Evolutionary conservation across 768 basidiomycete genomes (phyloP), one percentile per base, ranked within the genome.

Genomic region (Russula virescens): DNA sequence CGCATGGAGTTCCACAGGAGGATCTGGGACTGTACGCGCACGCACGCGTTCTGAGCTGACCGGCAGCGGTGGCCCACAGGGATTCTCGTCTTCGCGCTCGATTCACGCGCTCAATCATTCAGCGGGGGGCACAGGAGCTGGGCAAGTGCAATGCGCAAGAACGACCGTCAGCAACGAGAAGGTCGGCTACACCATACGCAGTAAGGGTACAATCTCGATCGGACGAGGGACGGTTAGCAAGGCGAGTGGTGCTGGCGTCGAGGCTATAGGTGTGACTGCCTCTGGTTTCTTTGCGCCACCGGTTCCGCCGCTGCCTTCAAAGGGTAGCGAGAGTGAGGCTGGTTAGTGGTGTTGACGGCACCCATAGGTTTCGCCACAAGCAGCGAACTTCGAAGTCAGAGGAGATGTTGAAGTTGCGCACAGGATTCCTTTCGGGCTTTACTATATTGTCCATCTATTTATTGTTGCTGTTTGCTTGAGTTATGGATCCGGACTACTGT

Each of bases 261-360:
- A 89, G 74, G 86, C 89, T 28, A 71, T 87, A 49, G 80, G 89
- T 19, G 78, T 93, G 50, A 90, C 87, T 35, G 91, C 89, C 38
- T 79, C 79, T 23, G 91, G 91, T 0, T 92, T 92, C 71, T 93
- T 93, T 72, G 76, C 79, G 14, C 77, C 65, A 42, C 62, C 59
- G 21, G 51, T 54, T 13, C 62, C 62, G 21, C 43, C 60, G 10
- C 9, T 56, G 14, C 48, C 60, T 10, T n/a, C 47, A 25, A 43
- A 23, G 0, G 57, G n/a, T 21, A 45, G 55, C 19, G 57, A 57
- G 48, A 62, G 57, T 26, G 53, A 43, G 47, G 64, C 28, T 19
- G 42, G 40, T 43, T 64, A 60, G 42, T 11, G 3, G 5, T 0
- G 10, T n/a, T 19, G 1, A 2, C 25, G 43, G 34, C 52, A 21